Conservation (phyloP, 1,284 basidiomycete species). For the Moesziomyces aphidis region DNA sequence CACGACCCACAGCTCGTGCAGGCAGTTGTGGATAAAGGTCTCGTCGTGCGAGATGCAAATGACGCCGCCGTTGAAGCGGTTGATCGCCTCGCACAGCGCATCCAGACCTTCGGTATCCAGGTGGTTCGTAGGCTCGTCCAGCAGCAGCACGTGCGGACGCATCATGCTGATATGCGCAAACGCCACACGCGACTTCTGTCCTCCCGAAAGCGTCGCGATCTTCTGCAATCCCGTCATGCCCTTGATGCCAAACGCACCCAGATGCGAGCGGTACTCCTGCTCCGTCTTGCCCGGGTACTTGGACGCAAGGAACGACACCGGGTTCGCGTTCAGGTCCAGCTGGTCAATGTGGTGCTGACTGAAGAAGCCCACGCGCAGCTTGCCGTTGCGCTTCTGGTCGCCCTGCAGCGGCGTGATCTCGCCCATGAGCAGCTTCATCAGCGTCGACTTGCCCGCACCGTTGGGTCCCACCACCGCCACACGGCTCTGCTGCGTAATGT, state of each 20-base stretch:
- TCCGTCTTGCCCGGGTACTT: constrained; percentile 94
- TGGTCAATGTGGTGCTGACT: constrained; percentile 95
- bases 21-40: constrained; percentile 61
- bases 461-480: constrained; percentile 65
- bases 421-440: constrained; percentile 95
- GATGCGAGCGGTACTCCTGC: constrained; percentile 92
- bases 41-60: constrained; percentile 65
- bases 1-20: constrained; percentile 74
- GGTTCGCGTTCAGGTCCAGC: constrained; percentile 83
- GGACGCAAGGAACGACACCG: constrained; percentile 90
- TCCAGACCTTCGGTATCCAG: constrained; percentile 91
- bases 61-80: constrained; percentile 92
- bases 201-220: constrained; percentile 76
- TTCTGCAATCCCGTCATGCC: constrained; percentile 93
- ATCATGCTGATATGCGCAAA: constrained; percentile 92
- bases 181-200: constrained; percentile 96
- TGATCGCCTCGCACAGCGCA: constrained; percentile 88
- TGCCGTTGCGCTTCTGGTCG: constrained; percentile 88
- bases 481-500: constrained; percentile 70
- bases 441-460: constrained; percentile 77
- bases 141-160: constrained; percentile 92
- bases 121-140: constrained; percentile 99
- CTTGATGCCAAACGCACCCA: constrained; percentile 98
- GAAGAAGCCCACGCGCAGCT: constrained; percentile 74
- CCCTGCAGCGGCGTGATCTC: constrained; percentile 84